Percentiles rank a stretch among this genome's conserved stretches.
phyloP scores from a whole-genome alignment of 2,329 filamentous ascomycete genomes.

The Basipetospora chlamydospora region DNA sequence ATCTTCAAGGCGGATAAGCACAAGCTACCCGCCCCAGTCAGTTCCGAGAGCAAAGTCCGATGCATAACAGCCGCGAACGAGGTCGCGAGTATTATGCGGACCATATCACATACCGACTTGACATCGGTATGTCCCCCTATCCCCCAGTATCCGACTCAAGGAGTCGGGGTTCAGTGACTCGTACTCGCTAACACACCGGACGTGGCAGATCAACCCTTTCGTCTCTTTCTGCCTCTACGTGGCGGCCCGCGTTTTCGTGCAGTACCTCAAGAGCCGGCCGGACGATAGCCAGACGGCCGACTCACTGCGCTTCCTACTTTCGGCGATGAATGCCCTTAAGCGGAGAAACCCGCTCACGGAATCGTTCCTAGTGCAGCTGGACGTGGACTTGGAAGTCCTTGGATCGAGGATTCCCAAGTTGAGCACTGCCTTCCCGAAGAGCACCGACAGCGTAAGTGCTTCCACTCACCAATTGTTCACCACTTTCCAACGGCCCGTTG shows the following conservation, averaged over 20 bases:
- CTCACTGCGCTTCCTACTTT: slow-evolving; percentile 78
- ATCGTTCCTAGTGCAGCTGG: slow-evolving; percentile 84
- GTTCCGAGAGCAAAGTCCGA: slow-evolving; percentile 79
- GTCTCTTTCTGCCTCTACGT: slow-evolving; percentile 93
- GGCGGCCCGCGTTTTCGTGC: slow-evolving; percentile 86
- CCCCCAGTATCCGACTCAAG: too few relatives aligned
- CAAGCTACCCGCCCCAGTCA: slow-evolving; percentile 58
- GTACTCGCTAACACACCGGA: too few relatives aligned
- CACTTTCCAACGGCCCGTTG: too few relatives aligned
- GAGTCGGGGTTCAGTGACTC: too few relatives aligned
- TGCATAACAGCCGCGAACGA: slow-evolving; percentile 90
- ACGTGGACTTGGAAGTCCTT: slow-evolving; percentile 74
- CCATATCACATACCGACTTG: slow-evolving; percentile 82
- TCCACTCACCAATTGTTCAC: too few relatives aligned
- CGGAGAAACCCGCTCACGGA: slow-evolving; percentile 81
- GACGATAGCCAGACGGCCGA: slow-evolving; percentile 66
- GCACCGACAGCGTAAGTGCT: slow-evolving; percentile 33
- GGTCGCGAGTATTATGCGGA: slow-evolving; percentile 88
- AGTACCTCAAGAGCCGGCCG: slow-evolving; percentile 88
- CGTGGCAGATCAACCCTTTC: slow-evolving; percentile 74
- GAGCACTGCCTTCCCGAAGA: slow-evolving; percentile 38
- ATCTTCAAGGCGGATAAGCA: slow-evolving; percentile 96
- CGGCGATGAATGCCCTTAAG: slow-evolving; percentile 82
- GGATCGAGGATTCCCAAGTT: slow-evolving; percentile 46
- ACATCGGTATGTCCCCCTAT: slow-evolving; percentile 58